phyloP scores from a whole-genome alignment of 148 eudicot species.

The Cornus controversa region DNA sequence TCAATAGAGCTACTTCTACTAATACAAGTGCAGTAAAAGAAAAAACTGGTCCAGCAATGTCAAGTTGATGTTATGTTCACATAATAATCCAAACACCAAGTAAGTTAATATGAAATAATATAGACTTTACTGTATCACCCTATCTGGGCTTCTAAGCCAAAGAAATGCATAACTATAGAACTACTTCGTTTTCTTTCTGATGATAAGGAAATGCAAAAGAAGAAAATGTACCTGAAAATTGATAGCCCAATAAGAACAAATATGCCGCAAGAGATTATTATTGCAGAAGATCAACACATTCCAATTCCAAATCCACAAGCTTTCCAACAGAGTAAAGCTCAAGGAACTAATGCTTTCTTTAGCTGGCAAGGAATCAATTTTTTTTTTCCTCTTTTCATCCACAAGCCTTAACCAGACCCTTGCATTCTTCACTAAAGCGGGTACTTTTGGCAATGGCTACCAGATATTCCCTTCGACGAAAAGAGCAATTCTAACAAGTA shows the following conservation, averaged over 20 bases:
- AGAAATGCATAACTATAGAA: not conserved
- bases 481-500: constrained; percentile 16
- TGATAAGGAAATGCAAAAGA: not conserved
- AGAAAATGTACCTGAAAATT: constrained; percentile 35
- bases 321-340: constrained; percentile 28
- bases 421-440: no score
- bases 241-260: constrained; percentile 22
- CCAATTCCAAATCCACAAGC: constrained; percentile 32
- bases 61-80: not conserved
- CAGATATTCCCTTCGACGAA: constrained; percentile 23
- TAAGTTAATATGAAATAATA: not conserved
- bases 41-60: not conserved
- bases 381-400: constrained; percentile 21
- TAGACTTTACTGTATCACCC: no score
- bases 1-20: not conserved
- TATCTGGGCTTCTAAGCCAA: not conserved
- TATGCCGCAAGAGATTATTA: constrained; percentile 18
- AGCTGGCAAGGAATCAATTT: constrained; percentile 40
- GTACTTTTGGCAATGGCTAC: constrained; percentile 26
- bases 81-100: not conserved
- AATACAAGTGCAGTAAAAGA: not conserved
- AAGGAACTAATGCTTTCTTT: constrained; percentile 26
- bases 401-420: constrained; percentile 21
- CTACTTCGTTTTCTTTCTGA: not conserved
- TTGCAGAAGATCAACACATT: constrained; percentile 17